Conservation (phyloP, 2,329 filamentous ascomycete species). For the Xylaria sp. region DNA sequence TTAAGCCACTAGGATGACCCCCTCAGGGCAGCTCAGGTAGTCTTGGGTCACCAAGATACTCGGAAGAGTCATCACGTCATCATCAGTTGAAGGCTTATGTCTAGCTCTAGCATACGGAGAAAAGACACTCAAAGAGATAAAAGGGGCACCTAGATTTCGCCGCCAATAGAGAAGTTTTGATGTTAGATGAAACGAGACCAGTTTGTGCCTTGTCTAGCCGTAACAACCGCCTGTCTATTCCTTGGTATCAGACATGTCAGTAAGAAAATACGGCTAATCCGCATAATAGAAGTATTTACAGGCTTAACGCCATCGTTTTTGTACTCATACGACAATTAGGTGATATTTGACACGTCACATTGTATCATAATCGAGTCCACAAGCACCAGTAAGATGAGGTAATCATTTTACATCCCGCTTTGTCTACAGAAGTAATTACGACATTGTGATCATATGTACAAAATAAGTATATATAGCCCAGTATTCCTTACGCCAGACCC, state of each 20-base stretch:
- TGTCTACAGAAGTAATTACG: not conserved
- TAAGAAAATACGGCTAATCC: slow-evolving; percentile 13
- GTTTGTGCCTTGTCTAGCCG: slow-evolving; percentile 7
- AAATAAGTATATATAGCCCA: not conserved
- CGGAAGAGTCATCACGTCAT: slow-evolving; percentile 15
- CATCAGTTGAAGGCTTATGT: slow-evolving; percentile 13
- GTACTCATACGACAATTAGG: not conserved
- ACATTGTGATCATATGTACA: slow-evolving; percentile 14
- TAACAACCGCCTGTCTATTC: slow-evolving; percentile 7
- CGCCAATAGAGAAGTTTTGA: slow-evolving; percentile 28
- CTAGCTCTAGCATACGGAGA: slow-evolving; percentile 14
- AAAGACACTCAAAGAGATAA: slow-evolving; percentile 22
- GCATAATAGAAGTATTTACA: slow-evolving; percentile 7
- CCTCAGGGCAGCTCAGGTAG: slow-evolving; percentile 20
- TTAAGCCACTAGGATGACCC: slow-evolving; percentile 14
- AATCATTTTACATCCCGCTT: not conserved
- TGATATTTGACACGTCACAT: not conserved
- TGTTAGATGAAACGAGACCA: slow-evolving; percentile 21
- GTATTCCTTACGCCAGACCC: slow-evolving; percentile 5
- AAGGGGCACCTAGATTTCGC: slow-evolving; percentile 27
- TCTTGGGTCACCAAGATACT: slow-evolving; percentile 23
- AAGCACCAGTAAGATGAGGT: not conserved
- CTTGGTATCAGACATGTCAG: not conserved
- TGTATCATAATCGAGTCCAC: not conserved
- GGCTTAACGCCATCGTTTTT: not conserved